Conservation (phyloP, 2,329 filamentous ascomycete species). For the Sporothrix sp. region DNA sequence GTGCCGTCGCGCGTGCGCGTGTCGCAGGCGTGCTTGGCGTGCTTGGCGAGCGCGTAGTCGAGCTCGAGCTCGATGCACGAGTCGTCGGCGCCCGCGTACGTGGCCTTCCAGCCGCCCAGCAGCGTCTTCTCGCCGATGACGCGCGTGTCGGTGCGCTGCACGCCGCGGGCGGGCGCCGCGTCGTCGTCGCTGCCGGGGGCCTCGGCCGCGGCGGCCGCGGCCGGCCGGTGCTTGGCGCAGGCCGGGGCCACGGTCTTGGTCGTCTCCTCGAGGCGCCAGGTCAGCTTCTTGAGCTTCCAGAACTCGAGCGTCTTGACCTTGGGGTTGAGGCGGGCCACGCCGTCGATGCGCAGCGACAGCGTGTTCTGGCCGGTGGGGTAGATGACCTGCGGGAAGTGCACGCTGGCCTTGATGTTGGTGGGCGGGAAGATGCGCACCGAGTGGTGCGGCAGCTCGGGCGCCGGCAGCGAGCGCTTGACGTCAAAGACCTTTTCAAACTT, state of each 20-base stretch:
- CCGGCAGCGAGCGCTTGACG: slow-evolving; percentile 66
- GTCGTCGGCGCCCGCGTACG: slow-evolving; percentile 37
- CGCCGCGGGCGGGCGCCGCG: slow-evolving; percentile 43
- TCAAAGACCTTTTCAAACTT: slow-evolving; percentile 58
- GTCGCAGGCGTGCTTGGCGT: slow-evolving; percentile 64
- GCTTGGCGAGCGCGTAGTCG: slow-evolving; percentile 56
- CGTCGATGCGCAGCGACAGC: slow-evolving; percentile 71
- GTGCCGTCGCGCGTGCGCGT: slow-evolving; percentile 64
- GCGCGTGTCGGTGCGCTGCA: slow-evolving; percentile 64
- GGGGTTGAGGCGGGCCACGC: slow-evolving; percentile 63
- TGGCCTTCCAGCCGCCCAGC: slow-evolving; percentile 82
- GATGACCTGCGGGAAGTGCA: slow-evolving; percentile 72
- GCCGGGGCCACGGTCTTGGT: slow-evolving; percentile 69
- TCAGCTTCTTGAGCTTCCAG: slow-evolving; percentile 85
- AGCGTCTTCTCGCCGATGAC: slow-evolving; percentile 73
- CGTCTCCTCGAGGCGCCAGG: slow-evolving; percentile 87
- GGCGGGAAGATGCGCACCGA: slow-evolving; percentile 92
- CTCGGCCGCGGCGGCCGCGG: neutral
- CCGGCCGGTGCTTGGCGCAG: slow-evolving; percentile 62
- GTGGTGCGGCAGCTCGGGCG: slow-evolving; percentile 71
- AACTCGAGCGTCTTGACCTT: slow-evolving; percentile 62
- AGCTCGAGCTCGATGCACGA: slow-evolving; percentile 69
- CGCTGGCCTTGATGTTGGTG: slow-evolving; percentile 81
- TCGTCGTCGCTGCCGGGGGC: neutral
- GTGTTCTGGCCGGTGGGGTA: slow-evolving; percentile 78